These are phyloP conservation scores for Dalechampia spathulata DNA, from an alignment of 441 rosid species.

Conservation along the genomic window DNA sequence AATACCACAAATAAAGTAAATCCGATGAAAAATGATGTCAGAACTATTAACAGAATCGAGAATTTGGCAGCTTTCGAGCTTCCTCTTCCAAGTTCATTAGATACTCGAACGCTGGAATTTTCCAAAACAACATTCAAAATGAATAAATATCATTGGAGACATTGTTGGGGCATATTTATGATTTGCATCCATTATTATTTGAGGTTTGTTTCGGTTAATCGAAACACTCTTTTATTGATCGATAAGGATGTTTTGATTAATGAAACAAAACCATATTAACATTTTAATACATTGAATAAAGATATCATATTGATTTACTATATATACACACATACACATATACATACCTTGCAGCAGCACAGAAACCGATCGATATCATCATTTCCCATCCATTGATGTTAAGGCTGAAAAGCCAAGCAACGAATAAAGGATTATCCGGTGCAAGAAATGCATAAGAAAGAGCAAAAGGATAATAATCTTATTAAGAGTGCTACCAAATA, in stretches of 20 bases:
- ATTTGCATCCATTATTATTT: too few species aligned
- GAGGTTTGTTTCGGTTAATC: too few species aligned
- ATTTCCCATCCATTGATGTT: slow-evolving; percentile 65
- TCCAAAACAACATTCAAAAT: neutral
- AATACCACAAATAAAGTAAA: slow-evolving; percentile 31
- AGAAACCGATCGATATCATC: slow-evolving; percentile 80
- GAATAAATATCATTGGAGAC: too few species aligned
- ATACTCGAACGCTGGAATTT: slow-evolving; percentile 64
- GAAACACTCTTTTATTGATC: too few species aligned
- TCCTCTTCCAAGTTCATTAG: slow-evolving; percentile 76
- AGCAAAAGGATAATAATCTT: neutral
- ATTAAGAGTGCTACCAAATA: slow-evolving; percentile 44
- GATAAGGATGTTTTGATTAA: too few species aligned
- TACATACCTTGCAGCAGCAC: slow-evolving; percentile 61
- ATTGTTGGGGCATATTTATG: too few species aligned
- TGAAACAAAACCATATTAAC: too few species aligned
- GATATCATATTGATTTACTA: too few species aligned
- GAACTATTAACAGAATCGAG: slow-evolving; percentile 49
- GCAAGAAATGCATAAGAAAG: neutral
- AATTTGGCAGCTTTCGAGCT: slow-evolving; percentile 64
- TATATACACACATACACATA: too few species aligned
- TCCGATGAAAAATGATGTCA: slow-evolving; percentile 49
- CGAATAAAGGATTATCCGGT: too few species aligned
- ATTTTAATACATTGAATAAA: too few species aligned
- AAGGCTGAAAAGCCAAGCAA: slow-evolving; percentile 31